Evolutionary conservation across 805 yeast genomes (phyloP), one percentile per base, ranked within the genome.

Genomic region (Suhomyces emberorum): DNA sequence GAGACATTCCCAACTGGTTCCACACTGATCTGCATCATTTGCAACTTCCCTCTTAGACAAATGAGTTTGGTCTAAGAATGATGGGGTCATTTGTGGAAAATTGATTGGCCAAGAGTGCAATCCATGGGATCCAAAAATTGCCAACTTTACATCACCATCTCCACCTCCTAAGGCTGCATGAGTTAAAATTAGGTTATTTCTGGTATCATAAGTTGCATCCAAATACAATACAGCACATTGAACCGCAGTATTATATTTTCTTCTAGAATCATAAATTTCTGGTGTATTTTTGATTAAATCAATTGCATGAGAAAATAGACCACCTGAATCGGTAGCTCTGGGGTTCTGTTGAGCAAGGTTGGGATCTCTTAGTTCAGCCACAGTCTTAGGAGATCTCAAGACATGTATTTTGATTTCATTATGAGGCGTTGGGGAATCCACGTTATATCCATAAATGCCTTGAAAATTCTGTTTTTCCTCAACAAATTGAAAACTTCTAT

Each of bases 161-260:
- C 93, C 93, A 19, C 98, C 98, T 30, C 98, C 98, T 12, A 91
- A 63, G 0, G 98, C 98, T 2, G 97, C 97, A 62, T 93, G 98
- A 2, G 88, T 87, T 24, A 79, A 57, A 32, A 93, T 79, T 44
- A 84, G 61, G 14, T 77, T 68, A 21, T 63, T 59, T 28, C 61
- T 50, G 2, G 65, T 59, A 56, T 89, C 95, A 84, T 88, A 93
- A 52, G 83, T 88, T 1, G 95, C 72, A 61, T 93, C 98, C 47
- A 88, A 57, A 47, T 79, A 82, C 56, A 91, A 69, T 15, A 85
- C 91, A 0, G 98, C 96, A 15, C 93, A 95, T 49, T 85, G 86
- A 2, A 73, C 73, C 1, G 82, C 81, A 7, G 73, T 69, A 6
- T 63, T 60, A 0, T 80, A 79, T 0, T 76, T 76, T 3, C 83